Evolutionary conservation across 139 green algal species (phyloP), one percentile per base, ranked within the genome.

Genomic region (Closterium sp.): DNA sequence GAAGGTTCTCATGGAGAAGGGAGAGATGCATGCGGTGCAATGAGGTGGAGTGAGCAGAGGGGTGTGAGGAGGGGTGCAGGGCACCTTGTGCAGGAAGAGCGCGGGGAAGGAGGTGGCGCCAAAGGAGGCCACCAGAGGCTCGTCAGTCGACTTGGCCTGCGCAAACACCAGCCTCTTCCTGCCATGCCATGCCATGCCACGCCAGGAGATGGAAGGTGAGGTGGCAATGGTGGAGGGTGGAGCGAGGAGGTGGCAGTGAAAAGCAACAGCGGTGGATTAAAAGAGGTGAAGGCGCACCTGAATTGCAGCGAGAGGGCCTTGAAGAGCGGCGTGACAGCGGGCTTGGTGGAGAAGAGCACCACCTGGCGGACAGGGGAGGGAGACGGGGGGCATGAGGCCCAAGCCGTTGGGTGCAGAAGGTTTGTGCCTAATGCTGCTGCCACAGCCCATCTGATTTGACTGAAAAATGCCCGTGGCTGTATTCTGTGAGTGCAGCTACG

Each of bases 341-440:
- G 38, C 28, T 90, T 90, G 88, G 88, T 17, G 29, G 88, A 90
- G 70, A 90, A 90, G n/a, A 90, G 30, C 17, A 90, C 88, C 28
- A 90, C 88, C 88, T 90, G 88, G 38, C 24, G 19, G 22, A 10
- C 27, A 89, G 86, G 27, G 2, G 10, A 2, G 10, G 27, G 21
- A 89, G 42, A 27, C 32, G 32, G 32, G 2, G 32, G 32, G 32
- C 32, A 38, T 2, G 32, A 4, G 32, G 32, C 32, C 38, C n/a
- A n/a, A n/a, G 38, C 5, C 38, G 10, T 45, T 45, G 38, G 38
- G 38, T 45, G 38, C 38, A 45, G 38, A 45, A 45, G 38, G 38
- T 45, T 45, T 45, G 38, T 45, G 38, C 38, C 38, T 45, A 45
- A 4, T 9, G 38, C 38, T 45, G 38, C 38, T 45, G 38, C 38